Base-by-base conservation (phyloP, 805 yeast genomes). In the Yarrowia sp. region DNA sequence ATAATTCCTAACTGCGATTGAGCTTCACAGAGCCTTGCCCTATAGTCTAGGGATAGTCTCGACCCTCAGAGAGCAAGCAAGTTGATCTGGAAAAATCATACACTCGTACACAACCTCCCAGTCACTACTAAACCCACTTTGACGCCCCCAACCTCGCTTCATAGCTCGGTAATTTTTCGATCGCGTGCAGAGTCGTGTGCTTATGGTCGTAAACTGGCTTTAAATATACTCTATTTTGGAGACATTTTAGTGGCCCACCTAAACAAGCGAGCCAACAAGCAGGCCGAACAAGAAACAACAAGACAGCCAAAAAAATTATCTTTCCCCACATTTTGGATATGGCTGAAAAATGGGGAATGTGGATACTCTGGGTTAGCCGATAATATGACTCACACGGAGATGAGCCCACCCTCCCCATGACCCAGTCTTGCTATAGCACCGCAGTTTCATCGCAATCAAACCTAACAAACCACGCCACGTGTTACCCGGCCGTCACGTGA, bases 121-220 rank as follows among this genome's bases (percentile, higher is more conserved):
- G 14, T 8, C 17, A 13, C 11, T 3, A 18, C 51, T 14, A 22
- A 22, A 9, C 36, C 3, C 22, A n/a, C 13, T n/a, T 15, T 9
- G n/a, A 28, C 11, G 14, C 15, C 14, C 33, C 39, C 17, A 15
- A 17, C 8, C 31, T 18, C 17, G 8, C 8, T 36, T 28, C 45
- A 55, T 39, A 38, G 61, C 38, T 39, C 28, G 45, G 47, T 15
- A 41, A 31, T 55, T 55, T 55, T 41, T 39, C 61, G 47, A 55
- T 55, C 61, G 47, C 61, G 61, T 55, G 61, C 61, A 39, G 61
- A 55, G 61, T 55, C 61, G 61, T 55, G 61, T 55, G 61, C 47
- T 55, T 41, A 9, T 41, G 45, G 45, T 55, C 58, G 58, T 36
- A 51, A 32, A 41, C 28, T 15, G 61, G 61, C 61, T 55, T 41